Percentiles rank a stretch among this genome's conserved stretches.
Evolutionary conservation across 805 yeast species (phyloP).

Genomic region (Jamesozyma piceae): DNA sequence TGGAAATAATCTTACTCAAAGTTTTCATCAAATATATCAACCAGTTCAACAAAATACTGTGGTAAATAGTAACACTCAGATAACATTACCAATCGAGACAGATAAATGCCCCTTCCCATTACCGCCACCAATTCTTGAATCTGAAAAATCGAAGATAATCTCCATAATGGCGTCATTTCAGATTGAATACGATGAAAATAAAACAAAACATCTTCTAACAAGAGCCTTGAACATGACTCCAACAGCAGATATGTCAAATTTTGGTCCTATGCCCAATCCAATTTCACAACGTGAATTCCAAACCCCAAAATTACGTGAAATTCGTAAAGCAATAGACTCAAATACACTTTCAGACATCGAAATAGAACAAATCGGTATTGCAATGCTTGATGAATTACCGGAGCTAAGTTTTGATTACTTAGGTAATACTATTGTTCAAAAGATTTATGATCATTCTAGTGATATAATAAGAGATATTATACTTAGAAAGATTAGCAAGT

Average conservation of each 20-base stretch:
- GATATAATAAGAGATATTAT: conserved; percentile 67
- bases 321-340: conserved; percentile 63
- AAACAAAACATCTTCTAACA: conserved; percentile 2
- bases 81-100: conserved; percentile 15
- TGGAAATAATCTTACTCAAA: not conserved
- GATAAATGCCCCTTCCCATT: conserved; percentile 29
- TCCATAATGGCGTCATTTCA: not conserved
- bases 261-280: conserved; percentile 76
- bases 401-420: conserved; percentile 85
- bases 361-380: conserved; percentile 70
- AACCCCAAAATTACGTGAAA: conserved; percentile 80
- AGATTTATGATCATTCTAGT: conserved; percentile 64
- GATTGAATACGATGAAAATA: not conserved
- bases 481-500: conserved; percentile 68
- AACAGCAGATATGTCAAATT: conserved; percentile 36
- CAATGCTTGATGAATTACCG: conserved; percentile 83
- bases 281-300: conserved; percentile 64
- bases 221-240: conserved; percentile 9
- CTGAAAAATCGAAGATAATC: conserved; percentile 5
- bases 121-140: conserved; percentile 26
- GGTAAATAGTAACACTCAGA: not conserved
- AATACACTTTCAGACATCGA: conserved; percentile 49
- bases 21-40: not conserved
- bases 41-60: not conserved
- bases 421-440: conserved; percentile 96